phyloP scores from a whole-genome alignment of 306 rosid species.

The Citrullus colocynthis region DNA sequence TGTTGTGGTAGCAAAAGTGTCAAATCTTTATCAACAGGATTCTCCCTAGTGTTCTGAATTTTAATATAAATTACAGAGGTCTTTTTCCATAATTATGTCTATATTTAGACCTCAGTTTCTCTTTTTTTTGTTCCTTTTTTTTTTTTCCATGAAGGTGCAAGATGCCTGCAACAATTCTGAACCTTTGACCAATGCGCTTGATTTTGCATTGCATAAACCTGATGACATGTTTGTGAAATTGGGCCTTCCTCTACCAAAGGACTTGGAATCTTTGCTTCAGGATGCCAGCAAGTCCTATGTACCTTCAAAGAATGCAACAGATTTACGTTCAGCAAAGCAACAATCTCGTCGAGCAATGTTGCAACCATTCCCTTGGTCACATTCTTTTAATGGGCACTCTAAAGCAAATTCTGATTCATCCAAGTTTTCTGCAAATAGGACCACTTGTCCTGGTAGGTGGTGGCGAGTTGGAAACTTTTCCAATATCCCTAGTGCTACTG shows the following conservation, averaged over 20 bases:
- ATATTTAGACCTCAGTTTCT: background rate
- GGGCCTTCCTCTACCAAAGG: conserved; percentile 56
- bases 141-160: conserved; percentile 28
- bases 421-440: conserved; percentile 53
- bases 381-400: conserved; percentile 58
- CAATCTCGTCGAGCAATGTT: conserved; percentile 58
- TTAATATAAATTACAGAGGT: background rate
- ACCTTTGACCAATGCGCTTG: conserved; percentile 45
- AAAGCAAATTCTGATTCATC: conserved; percentile 60
- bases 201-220: conserved; percentile 48
- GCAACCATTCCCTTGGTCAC: conserved; percentile 85
- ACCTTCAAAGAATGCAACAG: conserved; percentile 45
- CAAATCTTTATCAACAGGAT: background rate
- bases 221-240: conserved; percentile 49
- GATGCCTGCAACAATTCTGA: conserved; percentile 42
- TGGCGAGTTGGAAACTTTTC: conserved; percentile 36
- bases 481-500: conserved; percentile 21
- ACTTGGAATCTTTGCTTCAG: conserved; percentile 72
- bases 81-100: background rate
- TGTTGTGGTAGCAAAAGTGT: background rate
- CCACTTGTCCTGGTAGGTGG: conserved; percentile 85
- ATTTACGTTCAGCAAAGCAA: conserved; percentile 60
- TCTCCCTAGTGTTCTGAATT: background rate
- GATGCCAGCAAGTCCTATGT: conserved; percentile 59
- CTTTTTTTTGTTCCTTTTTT: background rate